Base-by-base conservation (phyloP, 1,139 yeast species). In the Lodderomyces theae region DNA sequence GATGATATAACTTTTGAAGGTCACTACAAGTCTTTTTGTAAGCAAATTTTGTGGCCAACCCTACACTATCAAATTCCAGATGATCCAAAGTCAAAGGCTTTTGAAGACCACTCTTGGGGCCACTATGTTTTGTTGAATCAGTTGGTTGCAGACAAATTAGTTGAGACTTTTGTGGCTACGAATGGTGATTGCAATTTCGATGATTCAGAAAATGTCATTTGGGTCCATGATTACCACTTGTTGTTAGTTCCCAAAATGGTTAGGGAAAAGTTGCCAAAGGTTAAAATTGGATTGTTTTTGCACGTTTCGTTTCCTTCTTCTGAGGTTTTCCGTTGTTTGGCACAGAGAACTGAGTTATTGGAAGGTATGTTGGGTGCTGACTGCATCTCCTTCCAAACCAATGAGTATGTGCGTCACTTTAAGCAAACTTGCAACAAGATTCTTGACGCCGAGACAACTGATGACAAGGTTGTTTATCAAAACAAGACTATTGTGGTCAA, bases 51-150 rank as follows among this genome's bases (percentile, higher is more conserved):
- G 48, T 92, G 98, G 97, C 98, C 98, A 21, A 87, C 97, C 2
- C 72, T 94, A 49, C 98, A 92, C 58, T 94, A 92, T 58, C 96
- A 92, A 60, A 88, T 90, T 34, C 98, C 98, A 0, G 97, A 92
- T 60, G 83, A 89, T 54, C 95, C 97, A 38, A 87, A 86, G 52
- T 83, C 95, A 2, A 89, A 89, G 60, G 96, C 96, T 0, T 92
- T 90, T 61, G 96, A 90, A 60, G 97, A 88, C 49, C 95, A 89
- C 58, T 86, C 96, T 0, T 92, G 97, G 96, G 80, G 80, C 31
- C 83, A 85, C 54, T 92, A 92, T 60, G 79, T 79, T 50, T 66
- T 73, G 2, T 72, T 90, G 50, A 92, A 92, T 55, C 88, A 84
- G 58, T 64, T 79, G 40, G 77, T 90, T 53, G 97, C 97, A 0